Percentiles rank a stretch among this genome's conserved stretches.
phyloP scores from a whole-genome alignment of 768 basidiomycete species.

The Cystofilobasidium macerans region DNA sequence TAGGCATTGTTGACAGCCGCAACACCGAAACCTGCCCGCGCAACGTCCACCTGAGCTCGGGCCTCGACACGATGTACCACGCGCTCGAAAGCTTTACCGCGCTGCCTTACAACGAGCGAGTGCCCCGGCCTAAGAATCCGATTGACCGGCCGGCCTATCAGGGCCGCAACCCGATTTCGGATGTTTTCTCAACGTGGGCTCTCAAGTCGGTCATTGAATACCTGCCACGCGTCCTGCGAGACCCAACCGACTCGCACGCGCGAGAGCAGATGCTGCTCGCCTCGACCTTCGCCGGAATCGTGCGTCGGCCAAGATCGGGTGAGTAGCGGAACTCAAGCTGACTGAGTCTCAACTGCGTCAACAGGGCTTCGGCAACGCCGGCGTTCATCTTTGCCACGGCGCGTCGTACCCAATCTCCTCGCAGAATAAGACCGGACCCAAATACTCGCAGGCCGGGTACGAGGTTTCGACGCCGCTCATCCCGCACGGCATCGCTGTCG shows the following conservation, averaged over 20 bases:
- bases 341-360: conserved; percentile 40
- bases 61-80: conserved; percentile 90
- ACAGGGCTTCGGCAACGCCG: conserved; percentile 44
- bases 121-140: conserved; percentile 79
- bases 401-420: conserved; percentile 56
- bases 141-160: conserved; percentile 85
- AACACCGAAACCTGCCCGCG: conserved; percentile 86
- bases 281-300: conserved; percentile 3
- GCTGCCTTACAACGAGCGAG: conserved; percentile 85
- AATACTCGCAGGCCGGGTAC: conserved; percentile 35
- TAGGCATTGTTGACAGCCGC: conserved; percentile 75
- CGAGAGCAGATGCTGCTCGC: conserved; percentile 75
- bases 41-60: conserved; percentile 88
- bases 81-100: conserved; percentile 90
- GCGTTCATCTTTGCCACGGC: conserved; percentile 34
- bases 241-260: conserved; percentile 64
- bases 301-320: background rate
- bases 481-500: conserved; percentile 86
- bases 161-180: conserved; percentile 44
- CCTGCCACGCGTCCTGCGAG: conserved; percentile 72
- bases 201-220: conserved; percentile 76
- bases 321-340: background rate
- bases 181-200: conserved; percentile 90
- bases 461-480: conserved; percentile 59
- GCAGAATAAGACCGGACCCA: conserved; percentile 84